Percentiles rank a stretch among this genome's conserved stretches.
These are phyloP conservation scores for Termitomyces sp. DNA, from an alignment of 1,284 basidiomycete genomes.

Conservation along the genomic window DNA sequence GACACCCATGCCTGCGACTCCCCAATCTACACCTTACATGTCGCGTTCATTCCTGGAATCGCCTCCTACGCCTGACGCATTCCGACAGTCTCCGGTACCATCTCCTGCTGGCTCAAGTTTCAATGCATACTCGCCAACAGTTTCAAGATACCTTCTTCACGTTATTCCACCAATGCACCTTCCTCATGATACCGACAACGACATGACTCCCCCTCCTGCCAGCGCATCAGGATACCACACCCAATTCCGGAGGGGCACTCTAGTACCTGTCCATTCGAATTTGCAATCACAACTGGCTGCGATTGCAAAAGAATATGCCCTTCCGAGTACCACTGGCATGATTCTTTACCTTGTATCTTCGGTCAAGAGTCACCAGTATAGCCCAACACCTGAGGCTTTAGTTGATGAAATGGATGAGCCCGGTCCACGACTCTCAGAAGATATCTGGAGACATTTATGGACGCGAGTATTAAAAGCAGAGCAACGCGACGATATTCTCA, in stretches of 20 bases:
- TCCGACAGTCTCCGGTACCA: constrained; percentile 55
- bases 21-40: constrained; percentile 30
- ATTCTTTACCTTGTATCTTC: constrained; percentile 70
- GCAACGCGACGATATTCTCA: constrained; percentile 45
- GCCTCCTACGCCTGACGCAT: constrained; percentile 34
- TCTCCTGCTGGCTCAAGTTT: constrained; percentile 38
- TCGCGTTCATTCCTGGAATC: constrained; percentile 34
- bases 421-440: constrained; percentile 75
- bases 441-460: constrained; percentile 82
- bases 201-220: constrained; percentile 46
- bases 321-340: constrained; percentile 75
- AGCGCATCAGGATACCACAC: constrained; percentile 69
- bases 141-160: constrained; percentile 68
- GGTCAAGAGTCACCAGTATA: too few species aligned
- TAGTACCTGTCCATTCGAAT: constrained; percentile 69
- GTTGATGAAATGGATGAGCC: constrained; percentile 46
- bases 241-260: constrained; percentile 70
- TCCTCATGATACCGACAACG: constrained; percentile 49
- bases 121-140: constrained; percentile 31
- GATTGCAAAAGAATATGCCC: constrained; percentile 84
- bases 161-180: constrained; percentile 68
- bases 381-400: too few species aligned
- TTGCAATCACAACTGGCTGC: constrained; percentile 68
- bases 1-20: constrained; percentile 57
- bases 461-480: constrained; percentile 62